Evolutionary conservation across 2,329 filamentous ascomycete genomes (phyloP), one percentile per base, ranked within the genome.

Genomic region (Calonectria pseudoreteaudii): DNA sequence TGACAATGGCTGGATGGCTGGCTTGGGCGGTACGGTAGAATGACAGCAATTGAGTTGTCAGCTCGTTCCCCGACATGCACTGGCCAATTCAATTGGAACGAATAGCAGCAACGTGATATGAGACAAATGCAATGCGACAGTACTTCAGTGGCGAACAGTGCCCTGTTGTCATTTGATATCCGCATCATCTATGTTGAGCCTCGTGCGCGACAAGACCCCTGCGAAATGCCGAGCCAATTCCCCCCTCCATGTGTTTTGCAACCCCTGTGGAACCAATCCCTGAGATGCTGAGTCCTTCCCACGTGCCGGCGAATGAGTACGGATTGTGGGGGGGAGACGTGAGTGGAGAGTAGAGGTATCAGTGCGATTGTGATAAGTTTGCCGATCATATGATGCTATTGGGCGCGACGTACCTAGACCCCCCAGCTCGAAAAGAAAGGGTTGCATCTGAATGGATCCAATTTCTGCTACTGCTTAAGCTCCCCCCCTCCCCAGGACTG

Each of bases 301-400:
- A 60, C 56, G 56, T 60, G 56, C 34, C 1, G n/a, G 56, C 56
- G 31, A 36, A 60, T 38, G 56, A 36, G 8, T 38, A 34, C 56
- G 18, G n/a, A 38, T 34, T 60, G 34, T n/a, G 56, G 56, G 31
- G 31, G 8, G 31, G 31, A 9, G 31, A 2, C 36, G 36, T 6
- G 3, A 6, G 31, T 36, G 30, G 53, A 34, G 53, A 36, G 53
- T 30, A 11, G 14, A 14, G 30, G 53, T 34, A 36, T 36, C 30
- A 58, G 50, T 20, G 28, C 26, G 13, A 58, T 4, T 18, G 11
- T 36, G 56, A 60, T 60, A 60, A 60, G 34, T 60, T 38, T 60
- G 56, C 56, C 56, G 56, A 60, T 60, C 56, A 60, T 38, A 38
- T 60, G 31, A 36, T 60, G 56, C 56, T n/a, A 60, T 60, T 60